Percentiles rank a stretch among this genome's conserved stretches.
Conservation (phyloP, 768 basidiomycete species). For the Tricholoma sp. region DNA sequence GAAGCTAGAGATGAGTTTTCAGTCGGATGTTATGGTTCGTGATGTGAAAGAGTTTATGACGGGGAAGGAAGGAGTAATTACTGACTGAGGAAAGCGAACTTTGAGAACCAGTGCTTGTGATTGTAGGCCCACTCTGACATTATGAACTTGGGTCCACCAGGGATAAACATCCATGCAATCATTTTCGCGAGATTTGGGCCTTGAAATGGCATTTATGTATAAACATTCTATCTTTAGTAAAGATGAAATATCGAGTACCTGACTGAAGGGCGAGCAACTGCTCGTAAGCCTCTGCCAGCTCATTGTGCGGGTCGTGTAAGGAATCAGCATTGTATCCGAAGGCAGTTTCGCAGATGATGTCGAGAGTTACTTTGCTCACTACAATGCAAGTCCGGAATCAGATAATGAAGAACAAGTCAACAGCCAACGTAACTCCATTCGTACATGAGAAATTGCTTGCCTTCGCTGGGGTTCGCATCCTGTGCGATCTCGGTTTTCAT, state of each 20-base stretch:
- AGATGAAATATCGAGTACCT: too few relatives aligned
- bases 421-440: constrained; percentile 40
- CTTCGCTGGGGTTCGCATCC: constrained; percentile 17
- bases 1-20: too few relatives aligned
- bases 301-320: constrained; percentile 40
- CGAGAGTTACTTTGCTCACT: constrained; percentile 50
- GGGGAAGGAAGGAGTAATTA: too few relatives aligned
- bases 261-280: constrained; percentile 36
- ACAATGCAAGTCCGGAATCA: not conserved
- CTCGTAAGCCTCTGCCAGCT: constrained; percentile 44
- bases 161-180: constrained; percentile 31
- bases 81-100: constrained; percentile 17
- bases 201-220: too few relatives aligned
- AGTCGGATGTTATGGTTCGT: too few relatives aligned
- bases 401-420: not conserved
- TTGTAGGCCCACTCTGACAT: constrained; percentile 31
- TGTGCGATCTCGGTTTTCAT: constrained; percentile 27
- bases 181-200: constrained; percentile 32
- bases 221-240: too few relatives aligned
- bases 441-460: constrained; percentile 32
- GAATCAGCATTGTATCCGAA: constrained; percentile 45
- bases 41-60: too few relatives aligned
- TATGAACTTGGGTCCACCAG: constrained; percentile 29
- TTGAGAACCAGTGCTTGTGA: constrained; percentile 26
- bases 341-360: constrained; percentile 47